Evolutionary conservation across 768 basidiomycete genomes (phyloP), one percentile per base, ranked within the genome.

Genomic region (Postia placenta): DNA sequence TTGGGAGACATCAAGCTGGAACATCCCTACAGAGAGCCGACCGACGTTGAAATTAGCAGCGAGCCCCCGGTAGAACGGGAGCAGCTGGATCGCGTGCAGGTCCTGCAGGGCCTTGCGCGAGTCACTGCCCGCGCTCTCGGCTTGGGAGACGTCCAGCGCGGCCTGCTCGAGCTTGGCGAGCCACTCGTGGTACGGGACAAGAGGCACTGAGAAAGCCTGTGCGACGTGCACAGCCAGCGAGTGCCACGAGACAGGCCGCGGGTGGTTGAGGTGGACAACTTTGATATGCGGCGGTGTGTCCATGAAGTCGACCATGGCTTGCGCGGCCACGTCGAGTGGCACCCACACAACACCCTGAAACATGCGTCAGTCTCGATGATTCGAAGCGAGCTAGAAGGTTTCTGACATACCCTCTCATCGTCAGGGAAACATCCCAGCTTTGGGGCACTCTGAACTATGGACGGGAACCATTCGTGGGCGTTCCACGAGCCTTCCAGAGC

Each of bases 401-500:
- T 7, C 15, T 2, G 2, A 58, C 72, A 46, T 54, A 74, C 75
- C n/a, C 68, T 66, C 1, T 55, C 54, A 48, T 5, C 69, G 68
- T 4, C 70, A 49, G 12, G 49, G 52, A 40, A 62, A 64, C 7
- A 69, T 43, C 38, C 45, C 47, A 42, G 64, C n/a, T 9, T 6
- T 39, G 38, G 12, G 4, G 45, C 45, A 15, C 30, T 35, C 33
- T 45, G 28, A 3, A 45, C 45, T 11, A 45, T 33, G 5, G 45
- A 26, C 3, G 45, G 45, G 30, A 45, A 45, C 45, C 45, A 45
- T 54, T 55, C 14, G 26, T 48, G 49, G 22, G 54, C 63, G 3
- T 65, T 66, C 75, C 76, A 77, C 0, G 67, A 65, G 17, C 75
- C 75, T 7, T 62, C 63, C 0, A 46, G 50, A 20, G 70, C 71